Evolutionary conservation across 148 eudicot species (phyloP).

Genomic region (Nyssa sinensis): DNA sequence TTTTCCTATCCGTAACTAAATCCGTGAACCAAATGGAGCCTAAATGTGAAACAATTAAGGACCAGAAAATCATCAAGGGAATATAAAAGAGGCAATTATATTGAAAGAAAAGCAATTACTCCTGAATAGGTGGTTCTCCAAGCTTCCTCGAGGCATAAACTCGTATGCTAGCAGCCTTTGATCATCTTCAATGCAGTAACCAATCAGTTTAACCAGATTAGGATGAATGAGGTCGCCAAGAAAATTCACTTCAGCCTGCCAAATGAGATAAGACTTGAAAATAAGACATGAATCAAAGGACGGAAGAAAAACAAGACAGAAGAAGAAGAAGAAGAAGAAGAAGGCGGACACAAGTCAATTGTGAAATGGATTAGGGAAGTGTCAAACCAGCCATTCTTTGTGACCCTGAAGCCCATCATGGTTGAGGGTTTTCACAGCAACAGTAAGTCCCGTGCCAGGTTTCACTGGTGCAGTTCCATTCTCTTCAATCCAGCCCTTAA

Average conservation of each 20-base stretch:
- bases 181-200: constrained; percentile 79
- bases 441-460: constrained; percentile 76
- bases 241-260: constrained; percentile 72
- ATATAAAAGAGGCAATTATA: neutral
- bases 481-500: constrained; percentile 79
- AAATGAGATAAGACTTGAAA: constrained; percentile 14
- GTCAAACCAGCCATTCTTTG: constrained; percentile 77
- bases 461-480: constrained; percentile 73
- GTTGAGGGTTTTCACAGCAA: constrained; percentile 69
- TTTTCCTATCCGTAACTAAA: too few relatives aligned
- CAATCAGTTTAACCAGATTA: constrained; percentile 65
- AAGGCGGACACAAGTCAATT: neutral
- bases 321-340: constrained; percentile 1
- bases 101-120: constrained; percentile 32
- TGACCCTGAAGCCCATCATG: constrained; percentile 84
- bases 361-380: constrained; percentile 12
- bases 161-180: constrained; percentile 70
- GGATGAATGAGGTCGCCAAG: constrained; percentile 64
- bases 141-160: constrained; percentile 77
- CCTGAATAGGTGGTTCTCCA: constrained; percentile 73
- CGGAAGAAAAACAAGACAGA: neutral
- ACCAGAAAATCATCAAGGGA: neutral
- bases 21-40: too few relatives aligned
- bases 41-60: too few relatives aligned
- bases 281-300: neutral